These are phyloP conservation scores for Pyrus hybrid DNA, from an alignment of 331 rosid species.

Conservation along the genomic window DNA sequence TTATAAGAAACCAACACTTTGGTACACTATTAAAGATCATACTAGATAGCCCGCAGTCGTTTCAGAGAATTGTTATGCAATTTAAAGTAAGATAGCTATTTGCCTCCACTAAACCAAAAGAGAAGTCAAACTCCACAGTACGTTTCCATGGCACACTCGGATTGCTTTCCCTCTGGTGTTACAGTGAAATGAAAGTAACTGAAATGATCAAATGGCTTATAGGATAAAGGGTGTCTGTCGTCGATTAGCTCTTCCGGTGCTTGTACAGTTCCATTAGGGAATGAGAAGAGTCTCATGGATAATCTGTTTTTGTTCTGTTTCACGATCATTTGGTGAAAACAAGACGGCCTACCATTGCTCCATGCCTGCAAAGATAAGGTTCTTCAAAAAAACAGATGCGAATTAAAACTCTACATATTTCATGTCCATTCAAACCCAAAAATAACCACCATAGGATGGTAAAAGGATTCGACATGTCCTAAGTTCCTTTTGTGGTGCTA, in stretches of 20 bases:
- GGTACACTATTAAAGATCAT: no score
- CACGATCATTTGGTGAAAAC: constrained; percentile 13
- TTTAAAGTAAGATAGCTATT: no score
- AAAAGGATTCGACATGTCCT: no score
- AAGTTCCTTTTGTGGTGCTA: no score
- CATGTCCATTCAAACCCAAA: no score
- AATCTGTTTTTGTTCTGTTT: constrained; percentile 10
- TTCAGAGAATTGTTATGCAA: no score
- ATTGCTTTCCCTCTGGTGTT: neutral
- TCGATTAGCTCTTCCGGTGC: constrained; percentile 18
- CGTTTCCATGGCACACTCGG: constrained; percentile 11
- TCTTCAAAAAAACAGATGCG: no score
- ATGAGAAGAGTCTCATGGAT: constrained; percentile 17
- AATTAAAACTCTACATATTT: no score
- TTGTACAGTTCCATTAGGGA: neutral
- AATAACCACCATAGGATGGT: no score
- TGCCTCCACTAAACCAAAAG: no score
- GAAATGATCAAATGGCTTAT: constrained; percentile 12
- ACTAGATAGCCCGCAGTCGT: no score
- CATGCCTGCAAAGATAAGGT: constrained; percentile 15
- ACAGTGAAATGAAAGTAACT: constrained; percentile 1
- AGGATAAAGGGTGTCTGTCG: constrained; percentile 15
- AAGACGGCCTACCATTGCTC: constrained; percentile 17
- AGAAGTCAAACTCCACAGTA: constrained; percentile 7
- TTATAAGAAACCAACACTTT: no score